Evolutionary conservation across 805 yeast species (phyloP).

Genomic region (Candida boleticola): DNA sequence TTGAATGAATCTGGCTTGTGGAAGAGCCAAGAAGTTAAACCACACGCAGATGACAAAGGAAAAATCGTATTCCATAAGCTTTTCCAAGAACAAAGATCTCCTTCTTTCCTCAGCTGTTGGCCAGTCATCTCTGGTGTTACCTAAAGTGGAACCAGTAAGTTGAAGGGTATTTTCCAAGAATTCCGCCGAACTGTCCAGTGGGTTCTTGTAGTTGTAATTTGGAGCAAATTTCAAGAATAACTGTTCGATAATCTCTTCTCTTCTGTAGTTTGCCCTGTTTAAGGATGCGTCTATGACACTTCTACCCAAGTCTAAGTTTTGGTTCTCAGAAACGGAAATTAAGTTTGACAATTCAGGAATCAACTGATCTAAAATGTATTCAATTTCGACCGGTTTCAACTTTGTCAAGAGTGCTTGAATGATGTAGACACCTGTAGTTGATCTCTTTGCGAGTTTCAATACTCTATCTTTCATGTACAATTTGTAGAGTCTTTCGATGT

Average conservation of each 20-base stretch:
- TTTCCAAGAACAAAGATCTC: slow-evolving; percentile 70
- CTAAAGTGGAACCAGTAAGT: slow-evolving; percentile 68
- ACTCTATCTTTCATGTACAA: slow-evolving; percentile 74
- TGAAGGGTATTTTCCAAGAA: slow-evolving; percentile 68
- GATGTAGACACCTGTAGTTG: slow-evolving; percentile 81
- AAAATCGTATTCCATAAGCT: slow-evolving; percentile 66
- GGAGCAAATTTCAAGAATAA: slow-evolving; percentile 42
- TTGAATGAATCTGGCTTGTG: slow-evolving; percentile 59
- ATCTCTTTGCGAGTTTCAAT: slow-evolving; percentile 70
- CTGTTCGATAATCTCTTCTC: slow-evolving; percentile 55
- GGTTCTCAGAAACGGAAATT: slow-evolving; percentile 47
- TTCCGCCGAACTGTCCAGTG: slow-evolving; percentile 32
- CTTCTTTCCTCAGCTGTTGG: slow-evolving; percentile 89
- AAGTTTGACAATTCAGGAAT: slow-evolving; percentile 65
- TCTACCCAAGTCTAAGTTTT: slow-evolving; percentile 69
- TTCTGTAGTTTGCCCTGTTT: slow-evolving; percentile 54
- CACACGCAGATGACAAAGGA: slow-evolving; percentile 56
- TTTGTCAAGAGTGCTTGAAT: slow-evolving; percentile 68
- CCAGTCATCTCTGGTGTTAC: slow-evolving; percentile 85
- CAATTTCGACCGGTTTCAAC: slow-evolving; percentile 61
- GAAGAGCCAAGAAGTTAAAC: slow-evolving; percentile 58
- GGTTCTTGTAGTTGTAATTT: slow-evolving; percentile 25
- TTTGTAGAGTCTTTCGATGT: slow-evolving; percentile 66
- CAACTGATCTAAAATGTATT: slow-evolving; percentile 57
- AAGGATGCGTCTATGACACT: slow-evolving; percentile 66